Evolutionary conservation across 1,139 yeast genomes (phyloP).

Genomic region (Kodamaea plutei): DNA sequence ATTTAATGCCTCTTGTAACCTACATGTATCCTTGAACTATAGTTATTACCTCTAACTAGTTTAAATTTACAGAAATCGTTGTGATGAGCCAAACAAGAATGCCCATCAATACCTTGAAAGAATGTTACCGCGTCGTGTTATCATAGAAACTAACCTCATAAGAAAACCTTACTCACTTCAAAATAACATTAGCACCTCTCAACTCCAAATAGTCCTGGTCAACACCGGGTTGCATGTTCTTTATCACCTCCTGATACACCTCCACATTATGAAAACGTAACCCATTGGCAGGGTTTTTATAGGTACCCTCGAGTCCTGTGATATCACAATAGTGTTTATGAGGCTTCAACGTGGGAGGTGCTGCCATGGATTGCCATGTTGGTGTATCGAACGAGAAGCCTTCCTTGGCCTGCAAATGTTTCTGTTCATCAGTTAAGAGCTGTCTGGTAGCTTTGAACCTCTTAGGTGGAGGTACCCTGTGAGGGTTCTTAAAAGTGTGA

Average conservation of each 20-base stretch:
- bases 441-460: conserved; percentile 79
- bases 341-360: conserved; percentile 88
- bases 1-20: too few relatives aligned
- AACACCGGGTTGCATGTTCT: conserved; percentile 81
- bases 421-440: conserved; percentile 71
- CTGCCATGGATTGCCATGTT: conserved; percentile 62
- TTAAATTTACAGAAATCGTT: too few relatives aligned
- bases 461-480: conserved; percentile 45
- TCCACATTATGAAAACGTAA: conserved; percentile 81
- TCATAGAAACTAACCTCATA: too few relatives aligned
- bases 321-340: conserved; percentile 86
- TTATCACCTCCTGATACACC: conserved; percentile 72
- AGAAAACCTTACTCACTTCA: conserved; percentile 40
- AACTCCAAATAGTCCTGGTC: conserved; percentile 90
- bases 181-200: conserved; percentile 82
- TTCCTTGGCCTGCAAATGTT: conserved; percentile 46
- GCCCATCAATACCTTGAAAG: too few relatives aligned
- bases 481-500: conserved; percentile 55
- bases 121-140: too few relatives aligned
- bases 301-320: conserved; percentile 80
- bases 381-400: conserved; percentile 45
- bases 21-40: too few relatives aligned
- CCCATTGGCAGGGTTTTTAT: conserved; percentile 73
- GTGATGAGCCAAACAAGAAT: too few relatives aligned
- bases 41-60: too few relatives aligned